Evolutionary conservation across 768 basidiomycete genomes (phyloP).

Genomic region (Glaciozyma antarctica): DNA sequence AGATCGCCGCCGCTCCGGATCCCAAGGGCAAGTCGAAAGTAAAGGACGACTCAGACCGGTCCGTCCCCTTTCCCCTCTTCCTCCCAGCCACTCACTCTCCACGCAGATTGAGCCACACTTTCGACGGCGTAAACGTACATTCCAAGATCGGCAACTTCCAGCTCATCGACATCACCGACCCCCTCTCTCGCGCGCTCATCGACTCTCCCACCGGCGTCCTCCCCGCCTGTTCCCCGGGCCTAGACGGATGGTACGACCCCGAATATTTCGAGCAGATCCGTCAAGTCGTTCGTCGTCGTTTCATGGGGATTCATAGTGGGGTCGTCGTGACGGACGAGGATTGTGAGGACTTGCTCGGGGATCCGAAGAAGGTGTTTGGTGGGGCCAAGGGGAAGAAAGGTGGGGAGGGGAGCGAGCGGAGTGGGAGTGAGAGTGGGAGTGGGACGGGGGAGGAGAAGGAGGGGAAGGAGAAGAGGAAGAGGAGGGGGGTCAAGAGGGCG

Average conservation of each 20-base stretch:
- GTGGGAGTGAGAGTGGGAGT: neutral
- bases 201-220: slow-evolving; percentile 59
- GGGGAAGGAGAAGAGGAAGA: neutral
- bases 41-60: neutral
- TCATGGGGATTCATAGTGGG: slow-evolving; percentile 63
- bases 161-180: slow-evolving; percentile 81
- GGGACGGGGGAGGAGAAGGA: neutral
- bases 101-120: slow-evolving; percentile 59
- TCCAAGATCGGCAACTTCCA: slow-evolving; percentile 89
- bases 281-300: slow-evolving; percentile 67
- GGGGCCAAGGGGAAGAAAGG: slow-evolving; percentile 1
- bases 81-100: neutral
- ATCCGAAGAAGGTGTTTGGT: neutral
- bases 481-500: neutral
- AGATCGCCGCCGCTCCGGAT: slow-evolving; percentile 2
- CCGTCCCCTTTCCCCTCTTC: neutral
- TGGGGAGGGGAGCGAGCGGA: neutral
- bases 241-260: slow-evolving; percentile 79
- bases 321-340: slow-evolving; percentile 44
- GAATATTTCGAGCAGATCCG: slow-evolving; percentile 75
- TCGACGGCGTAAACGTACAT: slow-evolving; percentile 70
- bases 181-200: slow-evolving; percentile 72
- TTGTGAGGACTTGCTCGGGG: slow-evolving; percentile 4
- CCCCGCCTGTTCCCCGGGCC: slow-evolving; percentile 58
- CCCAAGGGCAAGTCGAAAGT: slow-evolving; percentile 2